Conservation (phyloP, 805 yeast species). For the Ogataea minuta region DNA sequence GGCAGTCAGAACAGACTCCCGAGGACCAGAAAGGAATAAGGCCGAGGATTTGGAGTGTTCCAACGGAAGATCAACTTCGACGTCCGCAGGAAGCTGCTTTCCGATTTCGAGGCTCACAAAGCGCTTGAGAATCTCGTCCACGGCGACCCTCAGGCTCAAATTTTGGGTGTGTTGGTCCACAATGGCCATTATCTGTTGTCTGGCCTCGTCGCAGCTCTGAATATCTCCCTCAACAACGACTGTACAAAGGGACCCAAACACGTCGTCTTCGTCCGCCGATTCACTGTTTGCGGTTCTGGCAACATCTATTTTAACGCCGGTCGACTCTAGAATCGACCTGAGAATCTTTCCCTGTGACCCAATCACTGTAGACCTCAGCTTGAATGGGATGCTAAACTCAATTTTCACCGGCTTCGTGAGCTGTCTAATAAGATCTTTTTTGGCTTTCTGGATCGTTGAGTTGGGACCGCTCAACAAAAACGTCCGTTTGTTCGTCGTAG, state of each 20-base stretch:
- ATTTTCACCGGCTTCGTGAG: conserved; percentile 71
- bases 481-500: conserved; percentile 72
- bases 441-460: conserved; percentile 63
- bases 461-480: conserved; percentile 78
- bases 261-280: conserved; percentile 45
- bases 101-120: conserved; percentile 37
- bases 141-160: conserved; percentile 48
- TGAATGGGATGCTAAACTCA: conserved; percentile 68
- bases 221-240: conserved; percentile 79
- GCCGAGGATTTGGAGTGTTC: conserved; percentile 38
- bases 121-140: conserved; percentile 44
- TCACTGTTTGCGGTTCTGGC: conserved; percentile 35
- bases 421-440: conserved; percentile 69
- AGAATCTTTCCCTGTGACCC: conserved; percentile 84
- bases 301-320: conserved; percentile 71
- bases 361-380: conserved; percentile 72
- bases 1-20: conserved; percentile 58
- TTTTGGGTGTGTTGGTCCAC: conserved; percentile 72
- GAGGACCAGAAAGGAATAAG: conserved; percentile 65
- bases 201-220: conserved; percentile 78
- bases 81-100: conserved; percentile 21
- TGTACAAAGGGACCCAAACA: conserved; percentile 56
- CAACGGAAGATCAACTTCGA: conserved; percentile 32
- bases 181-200: conserved; percentile 62
- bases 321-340: conserved; percentile 69